phyloP scores from a whole-genome alignment of 768 basidiomycete species.

The Termitomyces eurrhizus region DNA sequence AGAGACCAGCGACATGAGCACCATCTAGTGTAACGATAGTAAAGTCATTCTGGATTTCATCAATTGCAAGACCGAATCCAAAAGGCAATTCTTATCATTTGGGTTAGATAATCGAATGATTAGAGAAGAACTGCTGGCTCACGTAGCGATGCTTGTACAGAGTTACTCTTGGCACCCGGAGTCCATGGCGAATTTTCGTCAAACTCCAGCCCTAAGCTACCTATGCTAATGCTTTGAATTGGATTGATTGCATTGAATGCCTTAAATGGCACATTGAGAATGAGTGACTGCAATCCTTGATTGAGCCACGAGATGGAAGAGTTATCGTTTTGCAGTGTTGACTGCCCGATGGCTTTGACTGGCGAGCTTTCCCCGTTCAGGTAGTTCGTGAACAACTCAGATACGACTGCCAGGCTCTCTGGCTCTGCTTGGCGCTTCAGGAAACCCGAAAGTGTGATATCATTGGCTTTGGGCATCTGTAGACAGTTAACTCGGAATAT shows the following conservation, averaged over 20 bases:
- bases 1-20: constrained; percentile 50
- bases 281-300: constrained; percentile 51
- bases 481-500: constrained; percentile 1
- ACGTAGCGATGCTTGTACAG: constrained; percentile 59
- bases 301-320: constrained; percentile 64
- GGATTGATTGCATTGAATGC: constrained; percentile 49
- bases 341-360: constrained; percentile 57
- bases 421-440: constrained; percentile 49
- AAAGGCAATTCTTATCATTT: constrained; percentile 56
- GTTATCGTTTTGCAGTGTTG: constrained; percentile 55
- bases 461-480: constrained; percentile 51
- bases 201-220: constrained; percentile 54
- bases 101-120: neutral
- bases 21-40: constrained; percentile 49
- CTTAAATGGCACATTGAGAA: constrained; percentile 62
- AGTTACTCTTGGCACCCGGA: constrained; percentile 52
- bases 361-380: constrained; percentile 58
- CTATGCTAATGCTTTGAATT: constrained; percentile 62
- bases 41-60: constrained; percentile 62
- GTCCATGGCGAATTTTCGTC: constrained; percentile 50
- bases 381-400: constrained; percentile 66
- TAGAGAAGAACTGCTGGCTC: constrained; percentile 14
- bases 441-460: constrained; percentile 53
- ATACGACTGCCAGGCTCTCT: constrained; percentile 44
- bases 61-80: constrained; percentile 58